These are phyloP conservation scores for Anethum foeniculum DNA, from an alignment of 140 eudicot species.

Conservation along the genomic window DNA sequence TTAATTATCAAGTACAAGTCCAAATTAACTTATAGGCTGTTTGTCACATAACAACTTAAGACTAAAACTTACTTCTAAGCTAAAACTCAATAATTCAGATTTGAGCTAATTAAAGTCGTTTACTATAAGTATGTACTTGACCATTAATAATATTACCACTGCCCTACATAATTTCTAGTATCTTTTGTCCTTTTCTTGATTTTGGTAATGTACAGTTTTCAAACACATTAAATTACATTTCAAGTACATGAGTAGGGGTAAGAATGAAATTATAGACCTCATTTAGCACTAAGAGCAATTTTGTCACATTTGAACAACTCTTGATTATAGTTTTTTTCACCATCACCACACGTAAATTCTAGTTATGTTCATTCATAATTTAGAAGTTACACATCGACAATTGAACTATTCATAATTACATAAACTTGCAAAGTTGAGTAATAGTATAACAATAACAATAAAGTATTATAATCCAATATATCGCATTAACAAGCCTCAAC, in stretches of 20 bases:
- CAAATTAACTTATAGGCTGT: neutral
- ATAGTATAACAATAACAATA: neutral
- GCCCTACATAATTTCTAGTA: no score
- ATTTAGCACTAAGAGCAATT: neutral
- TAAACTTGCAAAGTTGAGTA: neutral
- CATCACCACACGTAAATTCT: neutral
- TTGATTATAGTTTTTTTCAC: neutral
- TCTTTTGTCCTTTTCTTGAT: no score
- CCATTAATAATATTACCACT: no score
- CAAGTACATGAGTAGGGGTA: neutral
- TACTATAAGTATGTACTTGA: no score
- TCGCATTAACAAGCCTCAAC: neutral
- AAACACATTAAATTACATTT: neutral
- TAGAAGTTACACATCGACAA: neutral
- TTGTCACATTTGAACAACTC: neutral
- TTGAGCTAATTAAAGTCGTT: no score
- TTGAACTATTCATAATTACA: neutral
- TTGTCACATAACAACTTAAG: neutral
- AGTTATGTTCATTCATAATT: neutral
- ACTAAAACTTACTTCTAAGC: no score
- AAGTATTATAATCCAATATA: neutral
- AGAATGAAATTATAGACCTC: neutral
- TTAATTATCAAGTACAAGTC: neutral
- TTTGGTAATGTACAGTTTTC: no score
- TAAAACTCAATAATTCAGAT: no score